Conservation (phyloP, 2,329 filamentous ascomycete species). For the Falciphora oryzae region DNA sequence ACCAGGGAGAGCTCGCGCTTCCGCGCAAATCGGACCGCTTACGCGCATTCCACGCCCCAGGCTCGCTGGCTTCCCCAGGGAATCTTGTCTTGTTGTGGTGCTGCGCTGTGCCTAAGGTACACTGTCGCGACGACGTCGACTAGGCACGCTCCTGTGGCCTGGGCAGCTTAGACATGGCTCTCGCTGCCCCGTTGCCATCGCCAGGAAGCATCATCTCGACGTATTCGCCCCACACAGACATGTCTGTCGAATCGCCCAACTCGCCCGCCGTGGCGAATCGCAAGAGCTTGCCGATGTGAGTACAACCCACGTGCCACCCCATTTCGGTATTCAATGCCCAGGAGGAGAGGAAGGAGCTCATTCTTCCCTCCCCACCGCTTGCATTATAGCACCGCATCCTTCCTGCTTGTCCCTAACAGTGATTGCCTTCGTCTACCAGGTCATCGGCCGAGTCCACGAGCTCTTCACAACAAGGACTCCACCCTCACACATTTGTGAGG, state of each 20-base stretch:
- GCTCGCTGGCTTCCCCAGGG: not conserved
- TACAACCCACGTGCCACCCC: conserved; percentile 9
- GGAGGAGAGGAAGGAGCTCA: not conserved
- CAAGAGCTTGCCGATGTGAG: conserved; percentile 48
- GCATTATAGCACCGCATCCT: too few species aligned
- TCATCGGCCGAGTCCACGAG: conserved; percentile 30
- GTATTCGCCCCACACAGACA: conserved; percentile 43
- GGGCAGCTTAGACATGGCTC: conserved; percentile 41
- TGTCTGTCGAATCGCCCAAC: conserved; percentile 50
- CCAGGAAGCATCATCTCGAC: conserved; percentile 50
- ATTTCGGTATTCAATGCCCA: not conserved
- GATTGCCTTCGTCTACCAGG: conserved; percentile 30
- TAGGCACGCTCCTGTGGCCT: not conserved
- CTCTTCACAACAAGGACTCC: conserved; percentile 35
- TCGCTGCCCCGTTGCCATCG: conserved; percentile 58
- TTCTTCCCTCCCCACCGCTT: not conserved
- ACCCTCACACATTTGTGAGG: conserved; percentile 43
- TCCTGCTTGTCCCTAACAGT: not conserved
- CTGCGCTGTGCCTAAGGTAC: not conserved
- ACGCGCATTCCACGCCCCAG: too few species aligned
- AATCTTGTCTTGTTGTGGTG: not conserved
- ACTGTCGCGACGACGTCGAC: not conserved
- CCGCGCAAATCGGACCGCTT: not conserved
- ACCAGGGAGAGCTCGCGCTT: not conserved
- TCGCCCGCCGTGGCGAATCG: conserved; percentile 39